A percentile compares a stretch with the other conserved stretches of the same genome.
These are phyloP conservation scores for Juncus inflexus DNA, from an alignment of 176 grass and related monocot genomes.

Conservation along the genomic window DNA sequence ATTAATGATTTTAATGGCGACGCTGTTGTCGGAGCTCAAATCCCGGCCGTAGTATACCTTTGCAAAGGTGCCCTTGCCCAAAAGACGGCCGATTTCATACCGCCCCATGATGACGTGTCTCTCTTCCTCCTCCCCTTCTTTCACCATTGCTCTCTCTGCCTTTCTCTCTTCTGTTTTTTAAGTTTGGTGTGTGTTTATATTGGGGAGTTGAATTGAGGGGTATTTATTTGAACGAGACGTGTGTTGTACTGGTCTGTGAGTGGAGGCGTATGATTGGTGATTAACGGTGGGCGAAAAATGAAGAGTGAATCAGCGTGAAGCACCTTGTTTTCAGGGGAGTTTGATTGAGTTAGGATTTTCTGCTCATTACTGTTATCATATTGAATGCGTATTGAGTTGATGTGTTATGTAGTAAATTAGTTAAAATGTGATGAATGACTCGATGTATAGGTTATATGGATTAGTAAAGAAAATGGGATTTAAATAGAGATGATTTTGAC, in stretches of 20 bases:
- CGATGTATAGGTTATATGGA: neutral
- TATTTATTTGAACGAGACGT: neutral
- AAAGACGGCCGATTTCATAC: conserved; percentile 84
- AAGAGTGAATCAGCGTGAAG: conserved; percentile 1
- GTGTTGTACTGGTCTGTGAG: conserved; percentile 7
- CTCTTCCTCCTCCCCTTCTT: conserved; percentile 28
- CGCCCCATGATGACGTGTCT: conserved; percentile 51
- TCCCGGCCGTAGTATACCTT: conserved; percentile 85
- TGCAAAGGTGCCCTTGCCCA: conserved; percentile 86
- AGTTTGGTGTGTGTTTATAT: neutral
- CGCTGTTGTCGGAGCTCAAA: conserved; percentile 42
- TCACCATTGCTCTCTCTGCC: conserved; percentile 15
- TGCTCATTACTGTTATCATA: neutral
- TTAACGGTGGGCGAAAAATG: conserved; percentile 19
- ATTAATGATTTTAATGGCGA: conserved; percentile 93
- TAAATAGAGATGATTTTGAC: no score
- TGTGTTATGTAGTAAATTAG: neutral
- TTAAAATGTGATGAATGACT: neutral
- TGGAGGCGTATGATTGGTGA: conserved; percentile 40
- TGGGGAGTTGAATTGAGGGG: conserved; percentile 7
- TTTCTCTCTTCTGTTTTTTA: neutral
- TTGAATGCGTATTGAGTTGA: neutral
- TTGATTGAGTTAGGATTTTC: neutral
- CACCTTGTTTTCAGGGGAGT: conserved; percentile 23
- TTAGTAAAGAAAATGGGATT: neutral